These are phyloP conservation scores for Metschnikowia cubensis DNA, from an alignment of 805 yeast species.

Conservation along the genomic window DNA sequence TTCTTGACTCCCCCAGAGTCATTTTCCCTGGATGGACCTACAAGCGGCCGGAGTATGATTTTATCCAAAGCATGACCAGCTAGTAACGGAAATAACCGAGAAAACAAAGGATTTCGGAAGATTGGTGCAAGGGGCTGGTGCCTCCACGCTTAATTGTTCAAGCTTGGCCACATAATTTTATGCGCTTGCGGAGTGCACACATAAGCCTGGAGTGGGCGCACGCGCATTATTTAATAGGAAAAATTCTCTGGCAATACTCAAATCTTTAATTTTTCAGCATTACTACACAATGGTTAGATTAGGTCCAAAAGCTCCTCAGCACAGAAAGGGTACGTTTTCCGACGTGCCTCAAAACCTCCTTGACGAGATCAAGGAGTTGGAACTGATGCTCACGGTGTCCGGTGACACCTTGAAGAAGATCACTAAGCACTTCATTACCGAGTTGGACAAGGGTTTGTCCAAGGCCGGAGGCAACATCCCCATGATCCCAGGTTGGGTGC, in stretches of 20 bases:
- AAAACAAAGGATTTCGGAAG: too few relatives aligned
- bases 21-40: too few relatives aligned
- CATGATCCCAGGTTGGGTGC: slow-evolving; percentile 96
- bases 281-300: slow-evolving; percentile 61
- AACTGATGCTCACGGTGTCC: slow-evolving; percentile 58
- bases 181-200: slow-evolving; percentile 7
- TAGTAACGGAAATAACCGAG: too few relatives aligned
- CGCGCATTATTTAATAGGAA: slow-evolving; percentile 3
- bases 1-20: too few relatives aligned
- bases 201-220: slow-evolving; percentile 2
- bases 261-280: not conserved
- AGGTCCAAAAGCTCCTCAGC: slow-evolving; percentile 80
- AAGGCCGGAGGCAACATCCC: slow-evolving; percentile 83
- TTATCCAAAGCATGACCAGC: not conserved
- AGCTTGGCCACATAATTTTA: slow-evolving; percentile 1
- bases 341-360: slow-evolving; percentile 65
- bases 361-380: slow-evolving; percentile 55
- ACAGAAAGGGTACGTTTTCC: slow-evolving; percentile 59
- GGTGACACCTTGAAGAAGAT: slow-evolving; percentile 58
- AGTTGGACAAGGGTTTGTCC: slow-evolving; percentile 77
- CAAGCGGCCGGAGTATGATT: too few relatives aligned
- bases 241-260: slow-evolving; percentile 1
- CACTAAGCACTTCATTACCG: slow-evolving; percentile 71
- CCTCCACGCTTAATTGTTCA: not conserved
- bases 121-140: not conserved